These are phyloP conservation scores for Herpetomonas tarakana DNA, from an alignment of 208 protist species.

Conservation along the genomic window DNA sequence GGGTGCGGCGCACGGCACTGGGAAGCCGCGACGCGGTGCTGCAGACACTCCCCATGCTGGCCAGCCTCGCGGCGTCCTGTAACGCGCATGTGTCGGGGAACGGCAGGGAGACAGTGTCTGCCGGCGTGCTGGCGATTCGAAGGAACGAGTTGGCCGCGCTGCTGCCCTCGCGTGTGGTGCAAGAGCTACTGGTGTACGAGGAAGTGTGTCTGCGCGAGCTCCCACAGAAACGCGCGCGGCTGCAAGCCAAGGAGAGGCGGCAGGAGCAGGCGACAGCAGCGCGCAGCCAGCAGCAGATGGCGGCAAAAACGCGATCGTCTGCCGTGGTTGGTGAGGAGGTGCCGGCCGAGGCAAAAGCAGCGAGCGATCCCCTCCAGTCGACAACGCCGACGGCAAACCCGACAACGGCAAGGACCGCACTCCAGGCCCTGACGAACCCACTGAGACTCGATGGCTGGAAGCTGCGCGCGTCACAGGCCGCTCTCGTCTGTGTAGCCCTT, in stretches of 20 bases:
- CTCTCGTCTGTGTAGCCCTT: background rate
- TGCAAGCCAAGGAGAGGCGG: background rate
- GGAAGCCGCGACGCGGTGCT: background rate
- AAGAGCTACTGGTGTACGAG: constrained; percentile 2
- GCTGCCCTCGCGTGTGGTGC: background rate
- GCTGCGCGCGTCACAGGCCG: background rate
- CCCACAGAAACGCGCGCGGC: background rate
- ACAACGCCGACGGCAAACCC: too few relatives aligned
- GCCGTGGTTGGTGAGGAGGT: too few relatives aligned
- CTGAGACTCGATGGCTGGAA: constrained; percentile 5
- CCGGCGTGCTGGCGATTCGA: background rate
- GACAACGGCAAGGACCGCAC: too few relatives aligned
- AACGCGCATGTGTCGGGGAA: constrained; percentile 4
- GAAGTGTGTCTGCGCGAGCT: constrained; percentile 1
- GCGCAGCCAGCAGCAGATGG: background rate
- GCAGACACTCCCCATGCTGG: constrained; percentile 2
- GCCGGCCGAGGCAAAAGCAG: too few relatives aligned
- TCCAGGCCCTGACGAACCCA: background rate
- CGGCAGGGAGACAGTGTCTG: background rate
- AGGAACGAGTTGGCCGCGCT: background rate
- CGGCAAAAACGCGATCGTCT: too few relatives aligned
- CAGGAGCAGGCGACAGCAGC: background rate
- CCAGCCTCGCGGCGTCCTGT: constrained; percentile 15
- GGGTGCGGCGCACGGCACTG: constrained; percentile 1
- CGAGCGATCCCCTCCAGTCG: too few relatives aligned